Evolutionary conservation across 208 protist genomes (phyloP).

Genomic region (Pavlovales sp.): DNA sequence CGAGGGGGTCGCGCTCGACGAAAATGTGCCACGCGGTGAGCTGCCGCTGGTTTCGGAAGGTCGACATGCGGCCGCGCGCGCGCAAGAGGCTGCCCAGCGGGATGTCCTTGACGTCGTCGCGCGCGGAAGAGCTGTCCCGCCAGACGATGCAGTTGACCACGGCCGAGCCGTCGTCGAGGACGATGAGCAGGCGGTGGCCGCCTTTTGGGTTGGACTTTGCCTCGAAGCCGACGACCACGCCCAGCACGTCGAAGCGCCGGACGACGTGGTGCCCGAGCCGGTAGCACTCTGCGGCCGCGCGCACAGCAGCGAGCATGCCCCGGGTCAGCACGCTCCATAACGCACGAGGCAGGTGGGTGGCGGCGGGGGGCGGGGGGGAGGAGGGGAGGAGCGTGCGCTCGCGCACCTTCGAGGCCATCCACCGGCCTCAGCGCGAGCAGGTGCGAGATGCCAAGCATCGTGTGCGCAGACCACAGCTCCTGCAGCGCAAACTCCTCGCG

Average conservation of each 20-base stretch:
- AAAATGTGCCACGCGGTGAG: not conserved
- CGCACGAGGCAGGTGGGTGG: no score
- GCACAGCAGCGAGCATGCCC: no score
- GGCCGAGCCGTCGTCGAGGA: not conserved
- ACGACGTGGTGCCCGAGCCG: not conserved
- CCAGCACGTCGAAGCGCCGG: not conserved
- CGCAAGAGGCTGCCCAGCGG: not conserved
- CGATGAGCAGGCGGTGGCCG: not conserved
- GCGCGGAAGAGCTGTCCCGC: not conserved
- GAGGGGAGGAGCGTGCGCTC: no score
- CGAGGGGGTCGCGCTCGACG: not conserved
- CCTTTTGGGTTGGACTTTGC: not conserved
- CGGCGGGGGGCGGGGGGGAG: no score
- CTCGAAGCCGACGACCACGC: not conserved
- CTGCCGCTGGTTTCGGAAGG: not conserved
- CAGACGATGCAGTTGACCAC: not conserved
- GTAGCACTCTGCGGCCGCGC: not conserved
- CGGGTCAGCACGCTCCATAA: no score
- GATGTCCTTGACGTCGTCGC: not conserved
- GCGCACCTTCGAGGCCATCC: no score
- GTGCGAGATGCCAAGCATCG: no score
- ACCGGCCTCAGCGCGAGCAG: no score
- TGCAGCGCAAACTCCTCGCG: no score
- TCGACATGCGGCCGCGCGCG: not conserved
- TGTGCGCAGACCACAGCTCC: no score